Conservation (phyloP, 2,329 filamentous ascomycete species). For the Calonectria honghensis region DNA sequence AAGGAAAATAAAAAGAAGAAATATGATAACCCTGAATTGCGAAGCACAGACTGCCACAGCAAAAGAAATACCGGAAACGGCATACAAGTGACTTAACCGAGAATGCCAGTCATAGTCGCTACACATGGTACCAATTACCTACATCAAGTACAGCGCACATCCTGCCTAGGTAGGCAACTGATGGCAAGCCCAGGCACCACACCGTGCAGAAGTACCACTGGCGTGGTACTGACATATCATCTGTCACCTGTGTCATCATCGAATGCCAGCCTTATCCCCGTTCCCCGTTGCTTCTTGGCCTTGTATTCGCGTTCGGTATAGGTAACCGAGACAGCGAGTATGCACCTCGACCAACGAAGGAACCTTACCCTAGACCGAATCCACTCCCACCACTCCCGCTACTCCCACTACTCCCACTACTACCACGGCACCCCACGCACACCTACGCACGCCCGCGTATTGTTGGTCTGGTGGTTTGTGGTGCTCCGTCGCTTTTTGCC, state of each 20-base stretch:
- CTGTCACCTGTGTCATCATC: slow-evolving; percentile 34
- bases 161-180: slow-evolving; percentile 6
- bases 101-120: slow-evolving; percentile 5
- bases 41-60: no score
- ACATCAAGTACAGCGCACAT: slow-evolving; percentile 21
- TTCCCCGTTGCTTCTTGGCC: slow-evolving; percentile 36
- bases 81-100: neutral
- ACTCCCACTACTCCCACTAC: slow-evolving; percentile 7
- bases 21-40: neutral
- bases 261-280: slow-evolving; percentile 33
- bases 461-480: slow-evolving; percentile 36
- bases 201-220: slow-evolving; percentile 13
- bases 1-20: neutral
- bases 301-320: slow-evolving; percentile 35
- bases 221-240: slow-evolving; percentile 2
- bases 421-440: slow-evolving; percentile 28
- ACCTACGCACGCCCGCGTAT: slow-evolving; percentile 5
- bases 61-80: neutral
- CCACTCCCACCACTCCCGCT: slow-evolving; percentile 17
- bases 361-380: slow-evolving; percentile 41
- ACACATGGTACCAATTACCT: slow-evolving; percentile 6
- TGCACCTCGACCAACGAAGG: slow-evolving; percentile 25
- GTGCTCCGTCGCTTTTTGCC: slow-evolving; percentile 48
- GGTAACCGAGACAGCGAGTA: slow-evolving; percentile 15
- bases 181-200: neutral